Evolutionary conservation across 2,329 filamentous ascomycete species (phyloP).

Genomic region (Botryosphaeria dothidea): DNA sequence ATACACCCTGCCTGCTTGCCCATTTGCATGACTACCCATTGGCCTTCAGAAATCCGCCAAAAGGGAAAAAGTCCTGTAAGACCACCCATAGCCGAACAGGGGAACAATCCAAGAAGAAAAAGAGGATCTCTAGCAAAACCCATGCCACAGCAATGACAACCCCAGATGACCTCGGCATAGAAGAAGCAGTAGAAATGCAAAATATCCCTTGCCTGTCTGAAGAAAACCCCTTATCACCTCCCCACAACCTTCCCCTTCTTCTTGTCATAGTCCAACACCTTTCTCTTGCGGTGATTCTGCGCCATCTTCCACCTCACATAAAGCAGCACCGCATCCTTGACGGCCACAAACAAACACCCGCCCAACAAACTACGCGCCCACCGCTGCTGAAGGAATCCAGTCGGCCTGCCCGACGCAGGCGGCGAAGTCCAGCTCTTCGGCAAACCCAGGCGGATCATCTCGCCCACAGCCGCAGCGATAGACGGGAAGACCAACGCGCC

Average conservation of each 20-base stretch:
- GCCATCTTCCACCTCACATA: conserved; percentile 58
- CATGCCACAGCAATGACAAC: too few relatives aligned
- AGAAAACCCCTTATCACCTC: not conserved
- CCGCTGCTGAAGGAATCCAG: conserved; percentile 68
- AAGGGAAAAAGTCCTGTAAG: not conserved
- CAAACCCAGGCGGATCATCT: conserved; percentile 67
- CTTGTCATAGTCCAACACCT: conserved; percentile 44
- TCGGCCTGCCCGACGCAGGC: conserved; percentile 37
- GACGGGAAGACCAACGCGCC: conserved; percentile 78
- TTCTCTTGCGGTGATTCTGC: conserved; percentile 47
- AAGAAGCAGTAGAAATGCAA: too few relatives aligned
- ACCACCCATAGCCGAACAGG: not conserved
- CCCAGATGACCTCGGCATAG: too few relatives aligned
- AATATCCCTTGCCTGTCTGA: too few relatives aligned
- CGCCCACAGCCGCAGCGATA: conserved; percentile 77
- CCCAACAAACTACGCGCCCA: conserved; percentile 91
- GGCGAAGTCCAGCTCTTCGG: conserved; percentile 66
- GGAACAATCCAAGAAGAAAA: not conserved
- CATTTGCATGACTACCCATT: not conserved
- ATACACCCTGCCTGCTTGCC: not conserved
- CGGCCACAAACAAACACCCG: conserved; percentile 82
- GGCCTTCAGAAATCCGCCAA: not conserved
- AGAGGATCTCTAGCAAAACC: too few relatives aligned
- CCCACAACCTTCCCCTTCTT: conserved; percentile 22
- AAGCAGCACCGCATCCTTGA: conserved; percentile 68